Percentiles rank a stretch among this genome's conserved stretches.
phyloP scores from a whole-genome alignment of 305 asterid genomes.

The Ajuga reptans region DNA sequence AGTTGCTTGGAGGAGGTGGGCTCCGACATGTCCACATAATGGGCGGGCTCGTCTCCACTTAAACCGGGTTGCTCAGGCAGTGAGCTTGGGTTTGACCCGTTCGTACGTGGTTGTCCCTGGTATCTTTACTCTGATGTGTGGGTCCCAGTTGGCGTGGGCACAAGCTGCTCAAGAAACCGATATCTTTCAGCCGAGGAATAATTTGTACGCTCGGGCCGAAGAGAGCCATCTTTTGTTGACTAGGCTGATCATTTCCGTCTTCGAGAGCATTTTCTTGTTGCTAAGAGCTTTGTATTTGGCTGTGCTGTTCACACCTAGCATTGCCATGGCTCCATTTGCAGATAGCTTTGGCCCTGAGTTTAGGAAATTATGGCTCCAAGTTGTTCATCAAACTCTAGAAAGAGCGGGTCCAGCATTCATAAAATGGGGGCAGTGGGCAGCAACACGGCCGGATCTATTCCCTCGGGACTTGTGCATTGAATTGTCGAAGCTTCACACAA shows the following conservation, averaged over 20 bases:
- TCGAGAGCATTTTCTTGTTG: slow-evolving; percentile 48
- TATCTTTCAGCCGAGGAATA: slow-evolving; percentile 36
- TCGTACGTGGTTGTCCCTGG: slow-evolving; percentile 66
- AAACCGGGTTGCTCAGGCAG: slow-evolving; percentile 65
- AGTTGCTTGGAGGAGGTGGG: slow-evolving; percentile 54
- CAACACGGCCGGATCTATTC: slow-evolving; percentile 92
- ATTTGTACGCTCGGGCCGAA: slow-evolving; percentile 50
- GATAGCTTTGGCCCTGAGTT: slow-evolving; percentile 60
- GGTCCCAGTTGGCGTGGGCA: slow-evolving; percentile 49
- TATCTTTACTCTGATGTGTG: slow-evolving; percentile 46
- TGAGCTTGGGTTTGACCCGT: slow-evolving; percentile 65
- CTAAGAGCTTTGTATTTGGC: slow-evolving; percentile 50
- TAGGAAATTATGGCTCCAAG: slow-evolving; percentile 69
- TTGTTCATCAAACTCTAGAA: slow-evolving; percentile 82
- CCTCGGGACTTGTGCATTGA: slow-evolving; percentile 77
- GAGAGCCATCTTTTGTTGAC: slow-evolving; percentile 54
- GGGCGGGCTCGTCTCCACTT: slow-evolving; percentile 29
- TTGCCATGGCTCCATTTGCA: slow-evolving; percentile 83
- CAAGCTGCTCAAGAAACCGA: slow-evolving; percentile 40
- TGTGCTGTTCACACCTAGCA: slow-evolving; percentile 67
- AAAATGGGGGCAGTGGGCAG: slow-evolving; percentile 99
- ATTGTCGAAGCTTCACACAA: slow-evolving; percentile 76
- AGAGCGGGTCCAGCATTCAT: slow-evolving; percentile 98
- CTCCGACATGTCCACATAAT: slow-evolving; percentile 23
- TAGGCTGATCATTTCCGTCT: slow-evolving; percentile 32